phyloP scores from a whole-genome alignment of 2,329 filamentous ascomycete genomes.

The Colletotrichum neosansevieriae region DNA sequence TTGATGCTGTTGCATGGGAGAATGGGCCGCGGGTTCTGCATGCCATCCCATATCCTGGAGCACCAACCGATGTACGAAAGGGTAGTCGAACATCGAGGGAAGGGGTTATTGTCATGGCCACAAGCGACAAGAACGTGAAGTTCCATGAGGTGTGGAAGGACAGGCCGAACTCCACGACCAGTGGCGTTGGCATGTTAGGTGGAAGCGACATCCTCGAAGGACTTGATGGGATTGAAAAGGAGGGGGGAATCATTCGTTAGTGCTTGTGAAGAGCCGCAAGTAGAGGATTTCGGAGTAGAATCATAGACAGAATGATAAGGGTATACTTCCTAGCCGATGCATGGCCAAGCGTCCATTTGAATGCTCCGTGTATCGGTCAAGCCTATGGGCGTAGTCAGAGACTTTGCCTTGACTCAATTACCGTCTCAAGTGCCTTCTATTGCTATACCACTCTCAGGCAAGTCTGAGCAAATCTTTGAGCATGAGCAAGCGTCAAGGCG shows the following conservation, averaged over 20 bases:
- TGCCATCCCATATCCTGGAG: conserved; percentile 84
- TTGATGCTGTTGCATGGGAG: conserved; percentile 88
- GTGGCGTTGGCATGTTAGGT: conserved; percentile 72
- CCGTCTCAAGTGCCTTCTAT: too few relatives aligned
- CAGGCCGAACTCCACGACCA: conserved; percentile 64
- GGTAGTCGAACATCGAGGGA: conserved; percentile 47
- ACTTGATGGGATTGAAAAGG: conserved; percentile 82
- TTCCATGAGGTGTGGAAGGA: conserved; percentile 96
- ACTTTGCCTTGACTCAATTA: too few relatives aligned
- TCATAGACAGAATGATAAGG: conserved; percentile 17
- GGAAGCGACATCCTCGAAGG: conserved; percentile 89
- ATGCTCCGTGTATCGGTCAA: neutral
- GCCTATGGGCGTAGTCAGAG: too few relatives aligned
- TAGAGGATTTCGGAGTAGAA: conserved; percentile 6
- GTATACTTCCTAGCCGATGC: neutral
- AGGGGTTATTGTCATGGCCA: conserved; percentile 86
- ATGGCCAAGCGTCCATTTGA: neutral
- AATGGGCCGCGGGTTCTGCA: conserved; percentile 84
- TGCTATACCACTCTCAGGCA: too few relatives aligned
- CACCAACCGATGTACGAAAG: conserved; percentile 46
- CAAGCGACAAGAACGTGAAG: conserved; percentile 91
- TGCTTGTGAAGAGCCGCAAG: conserved; percentile 48
- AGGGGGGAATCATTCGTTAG: conserved; percentile 76
- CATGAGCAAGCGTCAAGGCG: conserved; percentile 9
- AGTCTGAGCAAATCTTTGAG: neutral